These are phyloP conservation scores for Chlorella vulgaris DNA, from an alignment of 139 green algal genomes.

Conservation along the genomic window DNA sequence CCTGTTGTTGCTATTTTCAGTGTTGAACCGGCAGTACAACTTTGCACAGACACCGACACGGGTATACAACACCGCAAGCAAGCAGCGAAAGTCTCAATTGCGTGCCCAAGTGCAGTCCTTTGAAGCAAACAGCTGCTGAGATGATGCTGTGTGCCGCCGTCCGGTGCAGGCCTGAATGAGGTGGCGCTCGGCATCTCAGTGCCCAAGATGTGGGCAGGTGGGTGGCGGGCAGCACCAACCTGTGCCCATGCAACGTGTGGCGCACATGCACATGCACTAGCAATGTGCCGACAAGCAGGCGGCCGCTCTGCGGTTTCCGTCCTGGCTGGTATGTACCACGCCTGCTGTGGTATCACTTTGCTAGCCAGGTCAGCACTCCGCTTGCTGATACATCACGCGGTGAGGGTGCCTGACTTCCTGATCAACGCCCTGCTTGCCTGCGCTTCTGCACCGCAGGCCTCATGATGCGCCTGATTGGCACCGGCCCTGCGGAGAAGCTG, in stretches of 20 bases:
- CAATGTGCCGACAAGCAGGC: too few relatives aligned
- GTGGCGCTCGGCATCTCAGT: conserved; percentile 86
- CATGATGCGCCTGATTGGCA: conserved; percentile 61
- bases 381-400: too few relatives aligned
- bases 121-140: background rate
- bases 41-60: background rate
- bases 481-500: conserved; percentile 61
- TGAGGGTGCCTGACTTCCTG: background rate
- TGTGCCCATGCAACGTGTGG: too few relatives aligned
- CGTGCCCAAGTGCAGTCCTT: too few relatives aligned
- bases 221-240: too few relatives aligned
- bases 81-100: too few relatives aligned
- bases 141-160: too few relatives aligned
- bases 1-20: background rate
- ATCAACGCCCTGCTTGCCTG: background rate
- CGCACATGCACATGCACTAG: too few relatives aligned
- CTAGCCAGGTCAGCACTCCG: too few relatives aligned
- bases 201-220: conserved; percentile 79
- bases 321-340: background rate
- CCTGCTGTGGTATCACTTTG: too few relatives aligned
- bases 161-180: conserved; percentile 76
- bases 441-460: conserved; percentile 33
- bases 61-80: too few relatives aligned
- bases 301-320: background rate
- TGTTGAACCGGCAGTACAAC: background rate